These are phyloP conservation scores for Suillus hirtellus DNA, from an alignment of 768 basidiomycete genomes.

Conservation along the genomic window DNA sequence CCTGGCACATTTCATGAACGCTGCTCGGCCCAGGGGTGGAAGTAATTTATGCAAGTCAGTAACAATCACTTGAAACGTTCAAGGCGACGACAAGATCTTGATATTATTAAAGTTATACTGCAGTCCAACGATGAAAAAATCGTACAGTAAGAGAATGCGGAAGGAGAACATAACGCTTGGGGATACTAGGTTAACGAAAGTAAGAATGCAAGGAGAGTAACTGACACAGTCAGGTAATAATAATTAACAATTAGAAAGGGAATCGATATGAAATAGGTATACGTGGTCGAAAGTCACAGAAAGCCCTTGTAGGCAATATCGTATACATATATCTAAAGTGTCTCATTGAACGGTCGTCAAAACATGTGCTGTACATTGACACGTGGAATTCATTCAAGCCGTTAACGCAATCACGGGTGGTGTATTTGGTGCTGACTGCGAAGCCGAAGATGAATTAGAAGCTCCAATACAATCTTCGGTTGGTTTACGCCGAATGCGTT, in stretches of 20 bases:
- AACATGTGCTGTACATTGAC: neutral
- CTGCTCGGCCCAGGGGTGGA: neutral
- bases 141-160: neutral
- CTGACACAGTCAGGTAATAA: constrained; percentile 9
- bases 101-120: constrained; percentile 4
- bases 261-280: constrained; percentile 4
- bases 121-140: neutral
- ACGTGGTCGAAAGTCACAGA: neutral
- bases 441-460: constrained; percentile 8
- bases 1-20: neutral
- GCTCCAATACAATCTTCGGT: constrained; percentile 24
- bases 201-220: constrained; percentile 7
- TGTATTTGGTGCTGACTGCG: constrained; percentile 3
- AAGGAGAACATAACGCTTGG: neutral
- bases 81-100: neutral
- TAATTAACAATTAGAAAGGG: constrained; percentile 5
- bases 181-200: neutral
- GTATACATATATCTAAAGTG: constrained; percentile 4
- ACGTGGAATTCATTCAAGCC: constrained; percentile 5
- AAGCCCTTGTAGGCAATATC: neutral
- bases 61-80: neutral
- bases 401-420: neutral
- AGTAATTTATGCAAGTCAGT: neutral
- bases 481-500: constrained; percentile 35
- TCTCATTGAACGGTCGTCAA: neutral